Base-by-base conservation (phyloP, 2,329 filamentous ascomycete species). In the Calonectria leucothoes region DNA sequence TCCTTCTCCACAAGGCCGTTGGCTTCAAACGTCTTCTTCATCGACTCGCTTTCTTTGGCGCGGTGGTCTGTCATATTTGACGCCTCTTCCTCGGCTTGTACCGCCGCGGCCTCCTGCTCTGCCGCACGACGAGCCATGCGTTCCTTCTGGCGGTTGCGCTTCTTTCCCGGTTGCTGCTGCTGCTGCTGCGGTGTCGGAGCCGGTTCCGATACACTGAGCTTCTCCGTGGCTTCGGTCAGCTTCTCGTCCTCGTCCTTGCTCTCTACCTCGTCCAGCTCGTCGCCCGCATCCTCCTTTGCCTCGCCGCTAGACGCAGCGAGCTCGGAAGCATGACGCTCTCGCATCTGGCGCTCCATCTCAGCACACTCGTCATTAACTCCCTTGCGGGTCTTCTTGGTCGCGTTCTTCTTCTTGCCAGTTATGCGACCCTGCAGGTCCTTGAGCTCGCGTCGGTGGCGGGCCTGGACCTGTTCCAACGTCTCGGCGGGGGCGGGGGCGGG, bases 331-430 rank as follows among this genome's bases (percentile, higher is more conserved):
- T 97, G 94, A 76, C 89, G 88, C 80, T 94, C 93, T 75, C 91
- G 91, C 51, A 94, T 82, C 69, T 91, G 85, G 10, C 90, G 87
- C 83, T 96, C 94, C 76, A 95, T 87, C 67, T 90, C 88, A 73
- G 93, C 93, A 77, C 94, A 95, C 82, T 96, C 94, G 66, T 93
- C 89, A 49, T 94, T 95, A 81, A 96, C 88, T 33, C 93, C 92
- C 83, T 93, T 95, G 81, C 87, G 91, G 78, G 89, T 96, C 91
- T 92, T 95, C 86, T 98, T 99, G 59, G 94, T 97, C 20, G 97
- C 96, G 78, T 94, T 93, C 88, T 98, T 98, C 89, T 98, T 99
- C 89, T 98, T 98, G 86, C 94, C 95, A 6, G 95, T 98, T 81
- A 97, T 92, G 73, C 93, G 93, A 65, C 92, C 90, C 83, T 98